Evolutionary conservation across 805 yeast species (phyloP).

Genomic region (Kluyveromyces lactis): DNA sequence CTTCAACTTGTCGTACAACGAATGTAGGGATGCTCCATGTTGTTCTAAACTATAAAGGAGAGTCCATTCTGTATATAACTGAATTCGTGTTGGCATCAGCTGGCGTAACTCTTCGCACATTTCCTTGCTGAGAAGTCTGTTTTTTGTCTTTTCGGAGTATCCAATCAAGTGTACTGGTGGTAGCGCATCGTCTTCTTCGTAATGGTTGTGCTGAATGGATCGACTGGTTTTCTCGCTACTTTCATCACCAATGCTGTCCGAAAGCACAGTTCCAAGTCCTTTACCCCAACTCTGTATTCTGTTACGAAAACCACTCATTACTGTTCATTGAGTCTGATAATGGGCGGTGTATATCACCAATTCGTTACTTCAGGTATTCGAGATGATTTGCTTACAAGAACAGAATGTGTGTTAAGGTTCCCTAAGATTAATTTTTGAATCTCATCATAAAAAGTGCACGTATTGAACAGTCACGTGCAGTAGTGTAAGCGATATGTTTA

Average conservation of each 20-base stretch:
- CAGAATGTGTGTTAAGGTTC: too few species aligned
- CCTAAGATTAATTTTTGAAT: too few species aligned
- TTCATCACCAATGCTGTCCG: background rate
- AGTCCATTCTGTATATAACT: slow-evolving; percentile 69
- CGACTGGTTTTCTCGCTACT: too few species aligned
- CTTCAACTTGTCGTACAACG: slow-evolving; percentile 53
- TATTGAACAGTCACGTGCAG: too few species aligned
- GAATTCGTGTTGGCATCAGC: slow-evolving; percentile 71
- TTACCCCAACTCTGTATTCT: slow-evolving; percentile 1
- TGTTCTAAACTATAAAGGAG: slow-evolving; percentile 81
- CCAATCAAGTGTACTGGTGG: slow-evolving; percentile 54
- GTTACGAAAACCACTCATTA: background rate
- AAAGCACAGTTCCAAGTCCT: background rate
- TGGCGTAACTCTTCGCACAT: slow-evolving; percentile 69
- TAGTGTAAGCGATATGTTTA: too few species aligned
- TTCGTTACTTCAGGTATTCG: too few species aligned
- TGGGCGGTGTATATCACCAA: too few species aligned
- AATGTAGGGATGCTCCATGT: slow-evolving; percentile 79
- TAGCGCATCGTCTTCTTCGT: slow-evolving; percentile 33
- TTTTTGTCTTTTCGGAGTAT: slow-evolving; percentile 48
- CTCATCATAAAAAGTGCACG: too few species aligned
- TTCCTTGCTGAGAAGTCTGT: slow-evolving; percentile 46
- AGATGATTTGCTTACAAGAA: too few species aligned
- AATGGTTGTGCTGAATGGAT: background rate
- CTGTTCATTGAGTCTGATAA: background rate